Percentiles rank a stretch among this genome's conserved stretches.
Evolutionary conservation across 306 rosid species (phyloP).

Genomic region (Lablab purpureus): DNA sequence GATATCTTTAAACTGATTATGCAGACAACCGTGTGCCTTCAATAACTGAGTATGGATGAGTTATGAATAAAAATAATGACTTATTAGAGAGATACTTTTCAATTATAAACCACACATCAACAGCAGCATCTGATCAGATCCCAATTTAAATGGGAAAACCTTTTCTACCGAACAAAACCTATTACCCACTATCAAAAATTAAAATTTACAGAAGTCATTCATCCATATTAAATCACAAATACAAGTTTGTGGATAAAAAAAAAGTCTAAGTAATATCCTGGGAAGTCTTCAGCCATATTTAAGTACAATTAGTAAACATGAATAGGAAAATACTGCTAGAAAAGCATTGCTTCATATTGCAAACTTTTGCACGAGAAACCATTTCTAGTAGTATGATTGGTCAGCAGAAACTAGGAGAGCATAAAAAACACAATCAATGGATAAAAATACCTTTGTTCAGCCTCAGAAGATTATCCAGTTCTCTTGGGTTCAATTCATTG

Average conservation of each 20-base stretch:
- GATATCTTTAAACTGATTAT: slow-evolving; percentile 8
- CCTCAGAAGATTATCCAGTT: slow-evolving; percentile 82
- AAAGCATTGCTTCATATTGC: slow-evolving; percentile 30
- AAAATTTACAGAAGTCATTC: neutral
- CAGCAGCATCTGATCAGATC: slow-evolving; percentile 20
- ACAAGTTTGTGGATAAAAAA: slow-evolving; percentile 19
- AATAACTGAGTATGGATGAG: slow-evolving; percentile 3
- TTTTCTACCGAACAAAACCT: slow-evolving; percentile 8
- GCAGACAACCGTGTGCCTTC: neutral
- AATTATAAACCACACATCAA: slow-evolving; percentile 34
- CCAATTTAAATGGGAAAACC: neutral
- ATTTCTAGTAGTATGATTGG: slow-evolving; percentile 30
- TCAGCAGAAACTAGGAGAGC: slow-evolving; percentile 16
- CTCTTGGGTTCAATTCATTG: slow-evolving; percentile 81
- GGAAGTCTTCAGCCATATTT: slow-evolving; percentile 6
- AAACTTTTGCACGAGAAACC: slow-evolving; percentile 33
- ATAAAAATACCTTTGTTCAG: slow-evolving; percentile 74
- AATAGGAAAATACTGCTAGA: slow-evolving; percentile 27
- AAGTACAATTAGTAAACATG: slow-evolving; percentile 16
- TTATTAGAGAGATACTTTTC: slow-evolving; percentile 4
- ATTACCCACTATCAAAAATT: neutral
- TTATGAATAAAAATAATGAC: slow-evolving; percentile 1
- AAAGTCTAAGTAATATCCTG: slow-evolving; percentile 22
- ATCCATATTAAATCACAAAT: slow-evolving; percentile 2
- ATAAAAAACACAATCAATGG: slow-evolving; percentile 28